Evolutionary conservation across 768 basidiomycete species (phyloP).

Genomic region (Rhizopogon vinicolor): DNA sequence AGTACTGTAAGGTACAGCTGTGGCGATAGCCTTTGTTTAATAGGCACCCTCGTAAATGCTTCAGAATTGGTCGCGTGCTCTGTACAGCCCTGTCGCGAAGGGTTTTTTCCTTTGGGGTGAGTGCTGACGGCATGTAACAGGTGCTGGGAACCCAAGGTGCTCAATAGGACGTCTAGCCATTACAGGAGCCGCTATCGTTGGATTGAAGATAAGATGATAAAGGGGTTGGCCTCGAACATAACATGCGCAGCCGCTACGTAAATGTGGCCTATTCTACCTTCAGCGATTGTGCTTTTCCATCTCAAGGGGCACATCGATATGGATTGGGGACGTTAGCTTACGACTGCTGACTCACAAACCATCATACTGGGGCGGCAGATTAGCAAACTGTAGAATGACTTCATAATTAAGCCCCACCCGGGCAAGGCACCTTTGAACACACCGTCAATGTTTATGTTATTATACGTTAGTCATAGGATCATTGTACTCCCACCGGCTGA

Average conservation of each 20-base stretch:
- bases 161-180: constrained; percentile 71
- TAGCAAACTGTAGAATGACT: constrained; percentile 57
- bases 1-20: constrained; percentile 78
- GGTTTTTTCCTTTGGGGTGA: not conserved
- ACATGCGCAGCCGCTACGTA: constrained; percentile 53
- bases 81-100: not conserved
- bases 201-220: constrained; percentile 67
- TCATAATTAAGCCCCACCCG: constrained; percentile 63
- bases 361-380: no score
- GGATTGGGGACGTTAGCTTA: constrained; percentile 30
- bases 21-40: constrained; percentile 42
- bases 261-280: constrained; percentile 81
- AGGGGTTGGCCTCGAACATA: constrained; percentile 42
- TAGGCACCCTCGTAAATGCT: constrained; percentile 87
- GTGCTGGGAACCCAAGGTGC: constrained; percentile 81
- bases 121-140: constrained; percentile 20
- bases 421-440: constrained; percentile 74
- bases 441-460: constrained; percentile 73
- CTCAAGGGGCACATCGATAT: constrained; percentile 69
- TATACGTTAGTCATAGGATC: constrained; percentile 28
- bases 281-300: constrained; percentile 82
- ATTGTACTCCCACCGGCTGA: not conserved
- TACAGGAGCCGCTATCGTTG: constrained; percentile 65
- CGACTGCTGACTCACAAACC: not conserved
- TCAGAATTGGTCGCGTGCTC: constrained; percentile 66